These are phyloP conservation scores for Penicillium thymicola DNA, from an alignment of 2,329 filamentous ascomycete genomes.

Conservation along the genomic window DNA sequence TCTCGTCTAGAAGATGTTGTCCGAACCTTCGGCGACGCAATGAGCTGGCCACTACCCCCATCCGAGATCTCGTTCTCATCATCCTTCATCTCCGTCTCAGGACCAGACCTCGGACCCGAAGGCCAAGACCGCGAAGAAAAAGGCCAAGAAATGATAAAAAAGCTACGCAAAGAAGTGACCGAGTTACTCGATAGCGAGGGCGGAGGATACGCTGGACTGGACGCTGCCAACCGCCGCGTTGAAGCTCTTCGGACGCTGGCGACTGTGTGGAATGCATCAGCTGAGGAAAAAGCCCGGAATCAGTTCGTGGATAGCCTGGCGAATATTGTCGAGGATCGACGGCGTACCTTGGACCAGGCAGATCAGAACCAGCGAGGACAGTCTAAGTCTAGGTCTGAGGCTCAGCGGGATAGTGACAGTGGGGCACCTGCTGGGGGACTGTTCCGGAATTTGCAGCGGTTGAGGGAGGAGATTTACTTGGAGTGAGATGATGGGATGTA, in stretches of 20 bases:
- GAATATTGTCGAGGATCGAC: conserved; percentile 75
- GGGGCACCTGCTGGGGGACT: conserved; percentile 49
- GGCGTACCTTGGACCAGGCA: conserved; percentile 44
- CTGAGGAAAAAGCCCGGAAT: conserved; percentile 80
- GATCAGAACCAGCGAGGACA: conserved; percentile 21
- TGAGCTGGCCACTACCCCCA: conserved; percentile 90
- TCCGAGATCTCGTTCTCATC: conserved; percentile 80
- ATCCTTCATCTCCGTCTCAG: conserved; percentile 85
- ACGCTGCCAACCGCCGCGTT: conserved; percentile 67
- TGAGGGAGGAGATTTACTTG: conserved; percentile 54
- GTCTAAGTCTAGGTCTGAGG: conserved; percentile 24
- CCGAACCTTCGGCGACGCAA: conserved; percentile 87
- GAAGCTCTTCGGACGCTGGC: conserved; percentile 73
- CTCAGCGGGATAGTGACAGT: conserved; percentile 29
- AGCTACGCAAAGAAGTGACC: conserved; percentile 64
- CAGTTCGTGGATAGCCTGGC: conserved; percentile 79
- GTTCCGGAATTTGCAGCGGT: conserved; percentile 51
- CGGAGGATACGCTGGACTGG: conserved; percentile 63
- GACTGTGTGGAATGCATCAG: conserved; percentile 90
- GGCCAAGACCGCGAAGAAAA: conserved; percentile 76
- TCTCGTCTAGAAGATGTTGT: conserved; percentile 84
- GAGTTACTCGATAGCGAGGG: conserved; percentile 59
- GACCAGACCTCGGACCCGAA: conserved; percentile 67
- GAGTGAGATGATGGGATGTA: conserved; percentile 34
- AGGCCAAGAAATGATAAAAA: conserved; percentile 73